Conservation (phyloP, 768 basidiomycete genomes). For the Leucosporidium yakuticum region DNA sequence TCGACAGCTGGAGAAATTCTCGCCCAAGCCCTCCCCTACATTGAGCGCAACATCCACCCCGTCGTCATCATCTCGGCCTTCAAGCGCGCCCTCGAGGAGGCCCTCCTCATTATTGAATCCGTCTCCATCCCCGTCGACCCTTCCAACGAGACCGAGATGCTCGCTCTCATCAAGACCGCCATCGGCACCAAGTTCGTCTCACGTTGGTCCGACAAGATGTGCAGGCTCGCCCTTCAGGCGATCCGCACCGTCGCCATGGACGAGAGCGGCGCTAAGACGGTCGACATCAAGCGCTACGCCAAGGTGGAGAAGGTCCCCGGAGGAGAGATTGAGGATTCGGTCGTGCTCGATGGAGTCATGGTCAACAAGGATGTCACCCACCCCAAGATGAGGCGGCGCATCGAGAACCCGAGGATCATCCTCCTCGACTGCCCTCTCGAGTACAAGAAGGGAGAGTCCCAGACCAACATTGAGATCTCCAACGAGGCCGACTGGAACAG, state of each 20-base stretch:
- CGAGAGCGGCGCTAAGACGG: slow-evolving; percentile 63
- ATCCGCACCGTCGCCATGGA: slow-evolving; percentile 69
- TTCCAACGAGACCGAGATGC: slow-evolving; percentile 79
- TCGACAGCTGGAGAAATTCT: slow-evolving; percentile 86
- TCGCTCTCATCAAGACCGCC: slow-evolving; percentile 92
- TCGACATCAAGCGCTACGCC: slow-evolving; percentile 97
- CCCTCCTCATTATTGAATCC: slow-evolving; percentile 75
- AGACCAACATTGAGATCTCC: slow-evolving; percentile 97
- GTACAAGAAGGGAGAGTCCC: slow-evolving; percentile 98
- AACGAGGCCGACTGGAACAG: slow-evolving; percentile 90
- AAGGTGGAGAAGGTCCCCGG: slow-evolving; percentile 96
- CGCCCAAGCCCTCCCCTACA: slow-evolving; percentile 82
- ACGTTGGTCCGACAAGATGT: slow-evolving; percentile 97
- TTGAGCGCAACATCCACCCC: slow-evolving; percentile 95
- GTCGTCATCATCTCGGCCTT: slow-evolving; percentile 98
- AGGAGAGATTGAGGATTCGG: slow-evolving; percentile 89
- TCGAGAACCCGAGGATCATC: slow-evolving; percentile 79
- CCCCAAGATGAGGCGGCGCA: slow-evolving; percentile 88
- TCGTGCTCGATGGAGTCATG: slow-evolving; percentile 85
- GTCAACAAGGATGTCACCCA: slow-evolving; percentile 99
- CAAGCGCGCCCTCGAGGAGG: slow-evolving; percentile 89
- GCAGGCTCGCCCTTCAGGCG: slow-evolving; percentile 83
- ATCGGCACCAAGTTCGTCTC: slow-evolving; percentile 97
- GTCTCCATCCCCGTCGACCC: slow-evolving; percentile 88
- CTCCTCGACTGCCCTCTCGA: slow-evolving; percentile 81